These are phyloP conservation scores for Globisporangium acanthophoron DNA, from an alignment of 352 stramenopile genomes.

Conservation along the genomic window DNA sequence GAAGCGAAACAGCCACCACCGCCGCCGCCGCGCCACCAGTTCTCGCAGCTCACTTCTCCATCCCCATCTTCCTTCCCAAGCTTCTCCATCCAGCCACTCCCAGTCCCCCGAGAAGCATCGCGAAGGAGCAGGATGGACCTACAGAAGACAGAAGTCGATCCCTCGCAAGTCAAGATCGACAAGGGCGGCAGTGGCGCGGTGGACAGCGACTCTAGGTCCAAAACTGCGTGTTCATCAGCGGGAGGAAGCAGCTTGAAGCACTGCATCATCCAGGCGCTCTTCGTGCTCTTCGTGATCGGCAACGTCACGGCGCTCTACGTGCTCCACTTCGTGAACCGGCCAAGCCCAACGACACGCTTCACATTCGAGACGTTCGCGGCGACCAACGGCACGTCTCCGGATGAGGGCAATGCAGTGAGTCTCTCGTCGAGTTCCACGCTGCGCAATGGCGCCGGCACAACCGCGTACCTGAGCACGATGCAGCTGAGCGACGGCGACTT, in stretches of 20 bases:
- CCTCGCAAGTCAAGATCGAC: constrained; percentile 42
- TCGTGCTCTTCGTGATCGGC: constrained; percentile 50
- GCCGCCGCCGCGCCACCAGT: no score
- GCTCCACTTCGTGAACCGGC: constrained; percentile 55
- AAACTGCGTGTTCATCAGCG: no score
- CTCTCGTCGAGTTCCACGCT: constrained; percentile 27
- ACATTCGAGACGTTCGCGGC: constrained; percentile 27
- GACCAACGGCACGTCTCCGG: constrained; percentile 10
- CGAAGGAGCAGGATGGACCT: constrained; percentile 11
- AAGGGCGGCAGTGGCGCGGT: constrained; percentile 1
- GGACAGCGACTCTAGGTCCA: background rate
- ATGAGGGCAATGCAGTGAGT: constrained; percentile 32
- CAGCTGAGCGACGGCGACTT: constrained; percentile 16
- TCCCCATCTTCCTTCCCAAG: no score
- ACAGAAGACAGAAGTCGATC: constrained; percentile 30
- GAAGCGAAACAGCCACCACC: no score
- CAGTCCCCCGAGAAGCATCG: background rate
- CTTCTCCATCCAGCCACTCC: no score
- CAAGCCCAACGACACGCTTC: constrained; percentile 34
- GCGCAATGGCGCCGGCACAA: constrained; percentile 57
- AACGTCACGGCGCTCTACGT: constrained; percentile 60
- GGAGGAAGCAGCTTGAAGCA: constrained; percentile 10
- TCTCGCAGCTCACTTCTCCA: background rate
- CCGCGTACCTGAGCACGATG: constrained; percentile 46
- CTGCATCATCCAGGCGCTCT: constrained; percentile 22